Percentiles rank a stretch among this genome's conserved stretches.
Evolutionary conservation across 2,329 filamentous ascomycete species (phyloP).

Genomic region (Phialophora macrospora): DNA sequence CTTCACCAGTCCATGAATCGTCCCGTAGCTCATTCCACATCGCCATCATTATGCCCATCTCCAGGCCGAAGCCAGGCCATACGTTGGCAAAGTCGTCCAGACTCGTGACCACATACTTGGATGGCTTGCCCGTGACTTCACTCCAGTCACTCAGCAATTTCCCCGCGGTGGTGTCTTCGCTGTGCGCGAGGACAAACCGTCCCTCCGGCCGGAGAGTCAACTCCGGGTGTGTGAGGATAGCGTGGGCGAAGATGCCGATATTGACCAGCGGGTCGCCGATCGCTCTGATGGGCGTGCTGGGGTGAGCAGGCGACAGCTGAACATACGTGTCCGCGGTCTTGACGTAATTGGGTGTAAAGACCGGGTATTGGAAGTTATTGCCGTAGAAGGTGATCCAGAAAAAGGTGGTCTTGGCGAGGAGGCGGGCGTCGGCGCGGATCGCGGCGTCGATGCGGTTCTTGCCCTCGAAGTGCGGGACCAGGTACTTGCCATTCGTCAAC

Average conservation of each 20-base stretch:
- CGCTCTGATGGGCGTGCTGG: conserved; percentile 40
- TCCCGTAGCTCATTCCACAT: conserved; percentile 41
- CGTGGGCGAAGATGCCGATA: conserved; percentile 44
- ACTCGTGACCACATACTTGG: conserved; percentile 40
- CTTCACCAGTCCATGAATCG: conserved; percentile 41
- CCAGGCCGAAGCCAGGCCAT: conserved; percentile 43
- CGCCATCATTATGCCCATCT: conserved; percentile 42
- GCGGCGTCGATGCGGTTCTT: conserved; percentile 51
- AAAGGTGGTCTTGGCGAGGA: conserved; percentile 50
- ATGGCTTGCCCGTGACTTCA: conserved; percentile 38
- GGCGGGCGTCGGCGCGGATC: conserved; percentile 45
- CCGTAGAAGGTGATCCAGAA: conserved; percentile 48
- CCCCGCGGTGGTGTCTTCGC: conserved; percentile 38
- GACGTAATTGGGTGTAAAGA: conserved; percentile 40
- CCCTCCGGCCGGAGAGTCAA: conserved; percentile 39
- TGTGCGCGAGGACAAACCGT: conserved; percentile 42
- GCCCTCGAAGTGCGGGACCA: conserved; percentile 51
- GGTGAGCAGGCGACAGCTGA: conserved; percentile 40
- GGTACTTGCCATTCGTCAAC: conserved; percentile 43
- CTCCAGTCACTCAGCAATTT: conserved; percentile 45
- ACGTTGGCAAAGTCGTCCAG: conserved; percentile 41
- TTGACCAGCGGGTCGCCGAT: conserved; percentile 45
- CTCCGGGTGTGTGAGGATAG: conserved; percentile 43
- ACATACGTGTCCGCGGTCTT: conserved; percentile 41
- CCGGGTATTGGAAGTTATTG: conserved; percentile 42